Base-by-base conservation (phyloP, 139 green algal species). In the Tetradesmus obliquus region DNA sequence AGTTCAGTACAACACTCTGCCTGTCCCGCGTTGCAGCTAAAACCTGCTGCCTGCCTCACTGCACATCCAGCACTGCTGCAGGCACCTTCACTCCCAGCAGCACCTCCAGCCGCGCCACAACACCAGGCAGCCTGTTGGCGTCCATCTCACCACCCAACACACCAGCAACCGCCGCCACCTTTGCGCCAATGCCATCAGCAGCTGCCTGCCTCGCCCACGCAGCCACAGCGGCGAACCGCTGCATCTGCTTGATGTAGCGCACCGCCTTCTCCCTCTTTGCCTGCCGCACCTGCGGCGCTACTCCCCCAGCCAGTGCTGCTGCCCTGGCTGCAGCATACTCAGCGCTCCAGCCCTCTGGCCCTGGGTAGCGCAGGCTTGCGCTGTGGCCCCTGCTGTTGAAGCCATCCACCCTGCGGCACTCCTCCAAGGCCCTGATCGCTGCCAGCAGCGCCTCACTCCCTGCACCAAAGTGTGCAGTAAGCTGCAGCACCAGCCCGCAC, bases 301-400 rank as follows among this genome's bases (percentile, higher is more conserved):
- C 9, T 8, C 17, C 5, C 5, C 17, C 15, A 19, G 55, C 5
- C 20, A 79, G 3, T 55, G 82, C 82, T n/a, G 82, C 55, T 12
- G 5, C 19, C 17, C 86, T 9, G 2, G 66, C 62, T 55, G 86
- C 86, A 62, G 86, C 86, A 90, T 90, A 90, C 66, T 90, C 62
- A 1, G 24, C 15, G 0, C 24, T 83, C 32, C 66, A 90, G 1
- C 24, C 86, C 2, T 51, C 62, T 24, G 86, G 45, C 10, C 66
- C 86, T 13, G 86, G 86, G 86, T 83, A 90, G 1, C 3, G 86
- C 86, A 81, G 62, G 7, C 32, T n/a, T 51, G 32, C 66, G 17
- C 51, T 69, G 86, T 90, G 86, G 57, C 86, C 86, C 10, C 66
- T 19, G 53, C 86, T 90, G 66, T 90, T 90, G 86, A 13, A 55